Conservation (phyloP, 108 stramenopile genomes). For the Conticribra guillardii region DNA sequence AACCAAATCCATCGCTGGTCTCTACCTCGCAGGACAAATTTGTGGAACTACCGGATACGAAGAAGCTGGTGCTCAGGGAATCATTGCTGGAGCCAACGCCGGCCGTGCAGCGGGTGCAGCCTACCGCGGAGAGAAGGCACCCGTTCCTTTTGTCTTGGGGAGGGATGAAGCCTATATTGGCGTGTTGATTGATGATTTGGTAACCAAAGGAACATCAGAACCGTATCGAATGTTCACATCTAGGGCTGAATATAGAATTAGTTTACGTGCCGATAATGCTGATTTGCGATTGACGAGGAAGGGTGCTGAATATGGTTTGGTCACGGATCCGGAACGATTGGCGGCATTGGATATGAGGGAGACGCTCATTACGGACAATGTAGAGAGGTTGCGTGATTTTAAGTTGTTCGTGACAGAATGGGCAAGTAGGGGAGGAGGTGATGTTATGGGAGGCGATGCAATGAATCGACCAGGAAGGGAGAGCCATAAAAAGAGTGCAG, state of each 20-base stretch:
- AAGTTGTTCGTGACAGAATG: conserved; percentile 82
- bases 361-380: conserved; percentile 69
- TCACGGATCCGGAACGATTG: conserved; percentile 80
- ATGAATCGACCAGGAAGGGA: conserved; percentile 55
- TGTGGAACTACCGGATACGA: conserved; percentile 99
- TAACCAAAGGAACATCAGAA: conserved; percentile 92
- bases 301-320: conserved; percentile 91
- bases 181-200: conserved; percentile 97
- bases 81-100: conserved; percentile 95
- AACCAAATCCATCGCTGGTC: conserved; percentile 87
- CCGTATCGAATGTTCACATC: conserved; percentile 99
- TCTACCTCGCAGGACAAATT: conserved; percentile 98
- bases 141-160: conserved; percentile 86
- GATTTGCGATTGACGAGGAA: conserved; percentile 93
- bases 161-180: conserved; percentile 98
- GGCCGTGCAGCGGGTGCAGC: conserved; percentile 72
- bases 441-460: conserved; percentile 79
- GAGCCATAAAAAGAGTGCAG: conserved; percentile 86
- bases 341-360: conserved; percentile 80
- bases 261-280: conserved; percentile 94
- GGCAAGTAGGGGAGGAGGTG: conserved; percentile 74
- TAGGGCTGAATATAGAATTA: conserved; percentile 94
- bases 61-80: conserved; percentile 97
- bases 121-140: conserved; percentile 51
- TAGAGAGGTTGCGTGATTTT: conserved; percentile 65